Conservation (phyloP, 2,329 filamentous ascomycete species). For the Huntiella savannae region DNA sequence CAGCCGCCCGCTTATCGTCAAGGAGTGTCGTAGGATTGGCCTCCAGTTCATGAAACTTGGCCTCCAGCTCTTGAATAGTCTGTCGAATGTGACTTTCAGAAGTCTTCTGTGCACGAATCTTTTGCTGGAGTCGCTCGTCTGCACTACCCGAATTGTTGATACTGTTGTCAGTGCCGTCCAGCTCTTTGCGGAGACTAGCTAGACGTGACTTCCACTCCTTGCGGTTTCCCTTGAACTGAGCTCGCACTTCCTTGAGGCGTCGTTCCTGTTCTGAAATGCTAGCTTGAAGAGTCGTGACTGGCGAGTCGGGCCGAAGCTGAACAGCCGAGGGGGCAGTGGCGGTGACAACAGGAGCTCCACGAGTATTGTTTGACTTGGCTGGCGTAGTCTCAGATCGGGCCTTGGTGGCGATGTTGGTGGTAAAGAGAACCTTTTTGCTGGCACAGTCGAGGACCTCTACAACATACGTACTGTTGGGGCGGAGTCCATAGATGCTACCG, state of each 20-base stretch:
- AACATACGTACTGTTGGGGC: constrained; percentile 57
- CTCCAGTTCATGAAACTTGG: constrained; percentile 28
- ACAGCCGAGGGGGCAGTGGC: constrained; percentile 25
- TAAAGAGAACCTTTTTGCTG: constrained; percentile 48
- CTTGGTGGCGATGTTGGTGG: constrained; percentile 50
- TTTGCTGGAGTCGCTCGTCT: constrained; percentile 58
- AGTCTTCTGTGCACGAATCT: constrained; percentile 55
- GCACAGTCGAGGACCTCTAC: constrained; percentile 56
- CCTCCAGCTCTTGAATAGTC: constrained; percentile 33
- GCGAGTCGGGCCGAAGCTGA: constrained; percentile 53
- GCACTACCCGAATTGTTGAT: constrained; percentile 50
- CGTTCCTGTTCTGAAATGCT: constrained; percentile 55
- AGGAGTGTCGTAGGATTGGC: constrained; percentile 44
- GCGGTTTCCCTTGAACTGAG: constrained; percentile 48
- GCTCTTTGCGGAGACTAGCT: constrained; percentile 51
- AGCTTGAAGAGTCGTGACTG: constrained; percentile 55
- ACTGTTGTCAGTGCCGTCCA: constrained; percentile 47
- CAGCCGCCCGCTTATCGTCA: constrained; percentile 34
- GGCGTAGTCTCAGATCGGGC: constrained; percentile 24
- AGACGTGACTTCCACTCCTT: constrained; percentile 57
- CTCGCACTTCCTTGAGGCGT: constrained; percentile 50
- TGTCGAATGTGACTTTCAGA: constrained; percentile 47
- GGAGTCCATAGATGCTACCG: constrained; percentile 49
- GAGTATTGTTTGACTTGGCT: constrained; percentile 15
- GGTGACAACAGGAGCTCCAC: constrained; percentile 16